Evolutionary conservation across 1,139 yeast genomes (phyloP), one percentile per base, ranked within the genome.

Genomic region (Arxiozyma slooffiae): DNA sequence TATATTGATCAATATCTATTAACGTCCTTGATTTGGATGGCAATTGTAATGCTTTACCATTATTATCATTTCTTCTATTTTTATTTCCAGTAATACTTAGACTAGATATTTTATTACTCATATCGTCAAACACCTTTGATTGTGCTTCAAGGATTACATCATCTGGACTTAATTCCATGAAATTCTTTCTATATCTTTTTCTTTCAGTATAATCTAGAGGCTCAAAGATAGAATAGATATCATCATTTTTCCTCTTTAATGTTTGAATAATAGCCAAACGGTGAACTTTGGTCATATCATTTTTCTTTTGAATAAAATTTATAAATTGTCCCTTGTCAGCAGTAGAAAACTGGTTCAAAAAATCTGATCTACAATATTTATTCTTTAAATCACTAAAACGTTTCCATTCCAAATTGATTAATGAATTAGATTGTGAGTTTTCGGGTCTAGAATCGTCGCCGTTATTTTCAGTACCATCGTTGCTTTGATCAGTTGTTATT

Each of bases 121-220:
- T 58, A 24, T 71, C 71, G 39, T 72, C 76, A 52, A 77, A 76
- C 0, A 80, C 81, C 47, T 69, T 65, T 49, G 70, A 70, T 64
- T 85, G 95, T 0, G 90, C 89, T 48, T 73, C 68, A 48, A 78
- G 64, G 9, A 85, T 76, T 49, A 75, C 69, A 61, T 88, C 96
- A 68, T 89, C 97, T 2, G 97, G 97, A 59, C 95, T 85, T 16
- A 89, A 90, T 53, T 74, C 71, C 21, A 68, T 66, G 62, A 89
- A 89, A 55, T 82, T 85, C 43, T 72, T 63, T 45, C 74, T 76
- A 74, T 51, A 52, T 53, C 52, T 46, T 52, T 55, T 48, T 8
- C 51, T 55, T 17, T 42, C 26, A 26, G 9, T n/a, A 9, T 20
- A 17, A 26, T 41, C 23, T 18, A 21, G 26, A 8, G 70, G 68